Conservation (phyloP, 2,329 filamentous ascomycete genomes). For the Ophiostoma populinum region DNA sequence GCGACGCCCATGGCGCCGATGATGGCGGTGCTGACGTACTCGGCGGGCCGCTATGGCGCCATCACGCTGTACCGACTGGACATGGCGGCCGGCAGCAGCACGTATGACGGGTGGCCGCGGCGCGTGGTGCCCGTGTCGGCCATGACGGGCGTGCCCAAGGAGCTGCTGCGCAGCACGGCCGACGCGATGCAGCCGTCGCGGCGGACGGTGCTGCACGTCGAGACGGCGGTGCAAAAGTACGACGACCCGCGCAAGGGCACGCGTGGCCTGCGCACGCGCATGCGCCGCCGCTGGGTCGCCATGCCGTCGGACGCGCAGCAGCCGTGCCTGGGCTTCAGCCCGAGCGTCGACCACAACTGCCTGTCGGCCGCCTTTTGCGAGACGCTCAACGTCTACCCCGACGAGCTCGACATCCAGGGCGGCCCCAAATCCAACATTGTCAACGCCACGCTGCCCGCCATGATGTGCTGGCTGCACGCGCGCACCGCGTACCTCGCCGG, state of each 20-base stretch:
- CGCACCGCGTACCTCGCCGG: slow-evolving; percentile 9
- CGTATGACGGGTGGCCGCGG: slow-evolving; percentile 8
- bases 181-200: slow-evolving; percentile 9
- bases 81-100: slow-evolving; percentile 3
- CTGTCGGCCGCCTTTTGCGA: slow-evolving; percentile 5
- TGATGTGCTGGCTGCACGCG: slow-evolving; percentile 13
- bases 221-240: slow-evolving; percentile 1
- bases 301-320: slow-evolving; percentile 5
- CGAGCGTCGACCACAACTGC: slow-evolving; percentile 6
- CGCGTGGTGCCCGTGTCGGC: slow-evolving; percentile 10
- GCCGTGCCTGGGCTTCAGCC: slow-evolving; percentile 8
- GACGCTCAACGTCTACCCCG: slow-evolving; percentile 3
- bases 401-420: slow-evolving; percentile 5
- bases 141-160: slow-evolving; percentile 12
- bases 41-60: slow-evolving; percentile 8
- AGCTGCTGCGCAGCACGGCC: slow-evolving; percentile 10
- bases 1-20: slow-evolving; percentile 2
- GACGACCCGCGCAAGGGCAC: background rate
- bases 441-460: slow-evolving; percentile 10
- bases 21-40: slow-evolving; percentile 11
- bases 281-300: slow-evolving; percentile 8
- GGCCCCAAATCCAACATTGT: slow-evolving; percentile 9
- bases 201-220: slow-evolving; percentile 9
- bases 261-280: background rate
- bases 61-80: slow-evolving; percentile 12